Percentiles rank a stretch among this genome's conserved stretches.
phyloP scores from a whole-genome alignment of 345 rosid genomes.

The Citrus inodora region DNA sequence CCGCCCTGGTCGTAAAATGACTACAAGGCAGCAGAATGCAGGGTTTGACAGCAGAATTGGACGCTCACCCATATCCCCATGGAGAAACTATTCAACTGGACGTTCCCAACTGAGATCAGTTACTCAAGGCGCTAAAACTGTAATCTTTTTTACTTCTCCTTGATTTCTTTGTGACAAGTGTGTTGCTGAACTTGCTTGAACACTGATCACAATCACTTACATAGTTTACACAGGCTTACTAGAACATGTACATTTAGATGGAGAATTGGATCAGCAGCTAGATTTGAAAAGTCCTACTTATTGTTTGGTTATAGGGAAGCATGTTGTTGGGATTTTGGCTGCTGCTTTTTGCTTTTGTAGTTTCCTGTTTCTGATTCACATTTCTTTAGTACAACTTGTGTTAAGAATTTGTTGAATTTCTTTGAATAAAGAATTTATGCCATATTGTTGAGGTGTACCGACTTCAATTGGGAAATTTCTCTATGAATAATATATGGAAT shows the following conservation, averaged over 20 bases:
- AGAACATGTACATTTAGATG: neutral
- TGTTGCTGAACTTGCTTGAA: neutral
- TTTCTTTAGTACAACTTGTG: neutral
- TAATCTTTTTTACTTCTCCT: neutral
- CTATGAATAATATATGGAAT: neutral
- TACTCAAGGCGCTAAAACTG: conserved; percentile 18
- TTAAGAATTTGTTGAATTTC: neutral
- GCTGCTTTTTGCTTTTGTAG: too few species aligned
- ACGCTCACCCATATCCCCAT: neutral
- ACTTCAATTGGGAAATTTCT: neutral
- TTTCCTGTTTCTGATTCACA: too few species aligned
- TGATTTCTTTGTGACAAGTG: neutral
- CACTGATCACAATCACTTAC: neutral
- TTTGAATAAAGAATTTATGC: neutral
- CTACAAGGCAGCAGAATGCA: neutral
- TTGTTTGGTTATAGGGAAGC: too few species aligned
- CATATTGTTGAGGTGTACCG: neutral
- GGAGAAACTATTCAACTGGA: conserved; percentile 19
- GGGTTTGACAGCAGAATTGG: conserved; percentile 17
- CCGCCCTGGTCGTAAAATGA: conserved; percentile 1
- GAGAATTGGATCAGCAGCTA: neutral
- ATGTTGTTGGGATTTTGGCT: too few species aligned
- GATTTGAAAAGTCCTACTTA: too few species aligned
- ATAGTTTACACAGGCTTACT: neutral
- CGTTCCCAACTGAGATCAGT: conserved; percentile 22